phyloP scores from a whole-genome alignment of 2,329 filamentous ascomycete species.

The Trichothecium roseum region DNA sequence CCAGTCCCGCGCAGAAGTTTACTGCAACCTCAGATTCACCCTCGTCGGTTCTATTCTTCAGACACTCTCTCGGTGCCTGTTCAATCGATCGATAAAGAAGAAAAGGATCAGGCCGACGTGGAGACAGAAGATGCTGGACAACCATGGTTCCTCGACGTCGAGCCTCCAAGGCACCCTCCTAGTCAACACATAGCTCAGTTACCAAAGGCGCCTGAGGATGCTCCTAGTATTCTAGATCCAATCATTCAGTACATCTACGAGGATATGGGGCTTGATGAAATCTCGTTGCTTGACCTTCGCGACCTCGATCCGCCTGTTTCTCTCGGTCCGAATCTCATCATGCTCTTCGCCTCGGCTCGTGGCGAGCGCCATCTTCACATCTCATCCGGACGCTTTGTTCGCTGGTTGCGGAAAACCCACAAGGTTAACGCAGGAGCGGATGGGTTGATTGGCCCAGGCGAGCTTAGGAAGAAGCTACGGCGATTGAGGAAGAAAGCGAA shows the following conservation, averaged over 20 bases:
- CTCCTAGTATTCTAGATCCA: conserved; percentile 61
- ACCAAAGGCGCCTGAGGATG: conserved; percentile 49
- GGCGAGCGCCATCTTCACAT: conserved; percentile 91
- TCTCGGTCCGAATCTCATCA: conserved; percentile 77
- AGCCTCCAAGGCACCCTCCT: conserved; percentile 42
- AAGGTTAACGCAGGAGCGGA: conserved; percentile 71
- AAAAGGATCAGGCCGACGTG: neutral
- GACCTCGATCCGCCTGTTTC: conserved; percentile 76
- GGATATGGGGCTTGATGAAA: conserved; percentile 75
- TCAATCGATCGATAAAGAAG: neutral
- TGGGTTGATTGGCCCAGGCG: conserved; percentile 79
- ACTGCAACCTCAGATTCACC: neutral
- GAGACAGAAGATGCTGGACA: conserved; percentile 15
- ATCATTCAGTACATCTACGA: conserved; percentile 72
- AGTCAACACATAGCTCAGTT: conserved; percentile 35
- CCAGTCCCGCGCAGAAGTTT: neutral
- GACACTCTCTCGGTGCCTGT: neutral
- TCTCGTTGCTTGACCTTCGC: conserved; percentile 74
- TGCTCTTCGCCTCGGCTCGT: conserved; percentile 85
- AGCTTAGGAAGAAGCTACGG: conserved; percentile 78
- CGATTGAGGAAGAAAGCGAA: conserved; percentile 74
- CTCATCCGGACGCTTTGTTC: conserved; percentile 77
- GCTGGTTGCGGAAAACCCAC: conserved; percentile 69
- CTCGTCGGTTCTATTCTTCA: too few species aligned
- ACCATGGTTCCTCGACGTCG: conserved; percentile 83